These are phyloP conservation scores for Cenchrus americanus DNA, from an alignment of 176 grass and related monocot species.

Conservation along the genomic window DNA sequence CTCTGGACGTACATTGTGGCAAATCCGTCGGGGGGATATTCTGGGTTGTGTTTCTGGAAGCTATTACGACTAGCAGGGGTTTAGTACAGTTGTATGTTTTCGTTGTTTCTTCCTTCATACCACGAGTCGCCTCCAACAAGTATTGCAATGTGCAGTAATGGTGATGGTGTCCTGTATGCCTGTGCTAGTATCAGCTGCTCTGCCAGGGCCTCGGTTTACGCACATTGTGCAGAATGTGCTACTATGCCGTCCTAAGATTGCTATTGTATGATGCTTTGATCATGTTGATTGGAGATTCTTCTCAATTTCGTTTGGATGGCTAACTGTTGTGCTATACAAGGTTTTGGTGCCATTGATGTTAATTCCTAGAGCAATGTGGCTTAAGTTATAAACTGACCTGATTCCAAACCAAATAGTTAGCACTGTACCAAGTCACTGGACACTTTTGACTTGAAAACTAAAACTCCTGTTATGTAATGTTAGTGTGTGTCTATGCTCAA, in stretches of 20 bases:
- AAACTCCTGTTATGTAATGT: background rate
- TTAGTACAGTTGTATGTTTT: background rate
- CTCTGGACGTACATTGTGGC: slow-evolving; percentile 3
- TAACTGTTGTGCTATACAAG: background rate
- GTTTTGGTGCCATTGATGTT: background rate
- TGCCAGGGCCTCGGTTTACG: background rate
- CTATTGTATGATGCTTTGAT: background rate
- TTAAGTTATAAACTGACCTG: slow-evolving; percentile 10
- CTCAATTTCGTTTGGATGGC: background rate
- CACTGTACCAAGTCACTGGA: background rate
- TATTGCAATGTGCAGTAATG: background rate
- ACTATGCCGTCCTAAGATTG: background rate
- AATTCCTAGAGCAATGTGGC: background rate
- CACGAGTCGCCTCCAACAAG: background rate
- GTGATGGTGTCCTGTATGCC: background rate
- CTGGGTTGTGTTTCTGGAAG: background rate
- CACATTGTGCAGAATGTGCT: slow-evolving; percentile 14
- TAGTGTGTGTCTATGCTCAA: background rate
- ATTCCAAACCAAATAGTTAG: slow-evolving; percentile 18
- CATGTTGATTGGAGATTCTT: slow-evolving; percentile 14
- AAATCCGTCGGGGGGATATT: background rate
- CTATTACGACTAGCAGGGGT: background rate
- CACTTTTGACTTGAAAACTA: background rate
- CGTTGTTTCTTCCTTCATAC: background rate
- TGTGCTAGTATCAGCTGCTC: background rate